Evolutionary conservation across 257 asterid genomes (phyloP), one percentile per base, ranked within the genome.

Genomic region (Nicotiana tomentosiformis): DNA sequence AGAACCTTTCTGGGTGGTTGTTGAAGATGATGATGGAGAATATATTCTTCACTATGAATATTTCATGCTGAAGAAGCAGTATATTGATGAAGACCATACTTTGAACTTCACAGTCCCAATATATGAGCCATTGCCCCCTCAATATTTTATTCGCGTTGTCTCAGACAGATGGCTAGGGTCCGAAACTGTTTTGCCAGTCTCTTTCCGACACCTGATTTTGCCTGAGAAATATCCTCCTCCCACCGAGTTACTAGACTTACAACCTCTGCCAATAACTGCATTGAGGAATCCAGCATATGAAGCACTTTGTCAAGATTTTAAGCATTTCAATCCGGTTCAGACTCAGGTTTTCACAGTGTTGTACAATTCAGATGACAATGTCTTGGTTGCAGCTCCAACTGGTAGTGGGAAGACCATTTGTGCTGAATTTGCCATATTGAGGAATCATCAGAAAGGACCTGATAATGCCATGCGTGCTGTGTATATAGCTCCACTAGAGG

Each of bases 341-440:
- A 88, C 90, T 76, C 90, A 88, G 86, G 90, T 88, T 29, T 88
- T 88, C 80, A 84, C 89, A 9, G 81, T 86, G 33, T 77, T 88
- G 72, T 88, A 88, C 83, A 88, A 86, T 82, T 88, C 90, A 26
- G 90, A 88, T 39, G 90, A 88, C 82, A 86, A 86, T 64, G 89
- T 88, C 68, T 81, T 88, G 53, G 90, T 88, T 61, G 90, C 90
- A 30, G 90, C 90, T 43, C 90, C 90, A 55, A 88, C 89, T 82
- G 90, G 90, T 74, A 88, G 90, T 82, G 90, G 90, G 66, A 88
- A 88, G 86, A 88, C 90, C 4, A 82, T 88, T 37, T 88, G 90
- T 56, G 88, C 90, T 2, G 90, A 88, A 84, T 88, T 88, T 77
- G 86, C 90, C 20, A 82, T 88, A 65, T 81, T 88, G 84, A 86